Conservation (phyloP, 2,329 filamentous ascomycete genomes). For the Cercospora berteroae region DNA sequence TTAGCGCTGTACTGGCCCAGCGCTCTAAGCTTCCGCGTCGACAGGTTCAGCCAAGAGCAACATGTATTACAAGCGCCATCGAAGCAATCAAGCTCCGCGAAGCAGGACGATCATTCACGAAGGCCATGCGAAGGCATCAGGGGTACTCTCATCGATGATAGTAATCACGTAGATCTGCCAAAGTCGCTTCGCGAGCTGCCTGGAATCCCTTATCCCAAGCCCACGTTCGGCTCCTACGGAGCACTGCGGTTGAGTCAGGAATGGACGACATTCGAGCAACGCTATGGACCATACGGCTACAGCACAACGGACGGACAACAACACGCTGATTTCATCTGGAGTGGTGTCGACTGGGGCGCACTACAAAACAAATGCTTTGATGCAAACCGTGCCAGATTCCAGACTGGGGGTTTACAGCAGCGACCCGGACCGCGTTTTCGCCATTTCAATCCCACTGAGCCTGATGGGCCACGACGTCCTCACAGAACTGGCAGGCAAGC, state of each 20-base stretch:
- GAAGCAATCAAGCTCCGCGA: background rate
- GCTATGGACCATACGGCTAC: conserved; percentile 27
- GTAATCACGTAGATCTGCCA: background rate
- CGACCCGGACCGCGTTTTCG: conserved; percentile 47
- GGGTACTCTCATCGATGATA: background rate
- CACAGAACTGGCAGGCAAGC: conserved; percentile 9
- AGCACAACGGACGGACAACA: background rate
- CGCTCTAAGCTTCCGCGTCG: background rate
- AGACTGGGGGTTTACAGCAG: background rate
- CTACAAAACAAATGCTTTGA: background rate
- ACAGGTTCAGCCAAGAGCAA: background rate
- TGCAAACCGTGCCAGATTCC: background rate
- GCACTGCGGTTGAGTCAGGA: conserved; percentile 47
- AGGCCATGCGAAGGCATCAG: background rate
- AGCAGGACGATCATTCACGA: background rate
- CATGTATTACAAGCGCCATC: background rate
- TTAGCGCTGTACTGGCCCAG: background rate
- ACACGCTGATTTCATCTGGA: background rate
- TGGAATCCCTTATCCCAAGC: conserved; percentile 1
- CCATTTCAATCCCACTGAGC: background rate
- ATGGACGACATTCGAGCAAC: conserved; percentile 58
- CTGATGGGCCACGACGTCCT: background rate
- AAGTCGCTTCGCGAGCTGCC: background rate
- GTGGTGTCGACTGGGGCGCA: background rate
- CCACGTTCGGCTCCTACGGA: conserved; percentile 23